These are phyloP conservation scores for Cicer chorassanicum DNA, from an alignment of 306 rosid species.

Conservation along the genomic window DNA sequence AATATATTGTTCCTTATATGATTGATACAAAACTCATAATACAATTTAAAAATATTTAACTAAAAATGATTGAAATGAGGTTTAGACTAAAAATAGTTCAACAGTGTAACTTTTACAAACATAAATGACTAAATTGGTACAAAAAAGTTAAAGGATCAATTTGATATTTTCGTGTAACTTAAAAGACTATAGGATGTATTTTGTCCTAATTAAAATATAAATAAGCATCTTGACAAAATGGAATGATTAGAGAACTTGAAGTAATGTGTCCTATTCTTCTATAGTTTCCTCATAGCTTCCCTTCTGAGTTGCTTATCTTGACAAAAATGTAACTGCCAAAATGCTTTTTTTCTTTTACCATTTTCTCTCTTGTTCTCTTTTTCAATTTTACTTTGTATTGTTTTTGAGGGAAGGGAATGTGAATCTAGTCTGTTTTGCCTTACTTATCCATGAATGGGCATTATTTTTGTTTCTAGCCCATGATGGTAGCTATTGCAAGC, in stretches of 20 bases:
- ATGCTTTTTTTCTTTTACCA: constrained; percentile 21
- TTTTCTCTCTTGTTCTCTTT: background rate
- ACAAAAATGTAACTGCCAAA: constrained; percentile 51
- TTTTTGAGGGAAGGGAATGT: constrained; percentile 27
- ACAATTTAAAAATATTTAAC: too few relatives aligned
- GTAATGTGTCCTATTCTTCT: constrained; percentile 26
- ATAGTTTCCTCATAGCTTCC: constrained; percentile 32
- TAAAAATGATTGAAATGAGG: too few relatives aligned
- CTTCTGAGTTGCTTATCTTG: constrained; percentile 49
- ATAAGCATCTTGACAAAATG: constrained; percentile 28
- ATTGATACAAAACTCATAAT: too few relatives aligned
- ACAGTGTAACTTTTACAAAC: too few relatives aligned
- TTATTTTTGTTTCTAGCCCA: constrained; percentile 35
- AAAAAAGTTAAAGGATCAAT: too few relatives aligned
- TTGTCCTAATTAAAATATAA: constrained; percentile 39
- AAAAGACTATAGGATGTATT: too few relatives aligned
- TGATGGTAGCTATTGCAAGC: constrained; percentile 25
- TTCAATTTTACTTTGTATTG: background rate
- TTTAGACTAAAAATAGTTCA: too few relatives aligned
- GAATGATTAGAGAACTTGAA: constrained; percentile 5
- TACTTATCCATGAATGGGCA: constrained; percentile 28
- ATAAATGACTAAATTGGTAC: too few relatives aligned
- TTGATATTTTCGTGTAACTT: too few relatives aligned
- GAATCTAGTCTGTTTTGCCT: constrained; percentile 28
- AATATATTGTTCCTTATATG: too few relatives aligned